Evolutionary conservation across 306 rosid species (phyloP).

Genomic region (Prunus dulcis): DNA sequence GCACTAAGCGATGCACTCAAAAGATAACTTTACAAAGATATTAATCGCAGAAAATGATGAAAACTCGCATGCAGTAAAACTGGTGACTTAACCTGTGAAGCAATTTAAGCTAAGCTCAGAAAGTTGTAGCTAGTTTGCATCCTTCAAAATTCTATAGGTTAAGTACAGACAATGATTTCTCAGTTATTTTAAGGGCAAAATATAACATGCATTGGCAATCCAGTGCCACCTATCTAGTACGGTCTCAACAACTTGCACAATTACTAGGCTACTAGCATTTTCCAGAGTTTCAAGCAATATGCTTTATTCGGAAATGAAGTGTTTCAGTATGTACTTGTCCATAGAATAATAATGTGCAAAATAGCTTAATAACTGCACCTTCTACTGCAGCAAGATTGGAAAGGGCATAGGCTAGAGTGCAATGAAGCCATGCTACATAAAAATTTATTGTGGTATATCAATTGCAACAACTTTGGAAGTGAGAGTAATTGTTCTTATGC

Average conservation of each 20-base stretch:
- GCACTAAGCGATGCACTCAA: neutral
- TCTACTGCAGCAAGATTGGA: constrained; percentile 4
- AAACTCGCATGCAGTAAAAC: too few relatives aligned
- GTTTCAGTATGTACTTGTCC: neutral
- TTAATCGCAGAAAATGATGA: neutral
- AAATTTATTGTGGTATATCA: neutral
- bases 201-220: neutral
- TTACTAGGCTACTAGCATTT: neutral
- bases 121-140: neutral
- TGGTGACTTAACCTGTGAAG: neutral
- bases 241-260: neutral
- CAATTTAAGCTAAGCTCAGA: neutral
- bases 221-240: neutral
- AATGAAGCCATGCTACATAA: neutral
- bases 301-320: neutral
- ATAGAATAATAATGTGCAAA: neutral
- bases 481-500: neutral
- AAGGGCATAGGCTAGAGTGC: neutral
- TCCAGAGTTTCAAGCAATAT: neutral
- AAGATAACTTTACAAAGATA: neutral
- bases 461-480: neutral
- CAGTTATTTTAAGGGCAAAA: neutral
- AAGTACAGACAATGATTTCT: neutral
- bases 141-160: neutral
- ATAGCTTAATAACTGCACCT: constrained; percentile 1